These are phyloP conservation scores for Citeromyces hawaiiensis DNA, from an alignment of 1,139 yeast species.

Conservation along the genomic window DNA sequence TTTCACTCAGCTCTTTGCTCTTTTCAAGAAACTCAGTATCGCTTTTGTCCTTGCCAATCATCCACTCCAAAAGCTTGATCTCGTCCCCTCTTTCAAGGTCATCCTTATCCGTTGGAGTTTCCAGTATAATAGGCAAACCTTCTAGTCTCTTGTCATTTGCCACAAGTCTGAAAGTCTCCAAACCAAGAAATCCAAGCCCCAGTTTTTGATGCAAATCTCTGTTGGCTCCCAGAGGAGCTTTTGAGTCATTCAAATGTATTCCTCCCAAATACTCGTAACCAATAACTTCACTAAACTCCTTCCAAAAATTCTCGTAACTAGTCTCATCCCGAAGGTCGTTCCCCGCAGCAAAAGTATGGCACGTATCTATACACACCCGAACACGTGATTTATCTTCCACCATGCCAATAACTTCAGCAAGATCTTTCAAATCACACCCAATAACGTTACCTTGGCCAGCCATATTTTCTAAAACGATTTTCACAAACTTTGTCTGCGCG, in stretches of 20 bases:
- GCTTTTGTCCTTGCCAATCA: conserved; percentile 35
- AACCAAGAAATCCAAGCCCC: conserved; percentile 82
- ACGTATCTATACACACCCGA: conserved; percentile 92
- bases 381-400: conserved; percentile 69
- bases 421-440: conserved; percentile 71
- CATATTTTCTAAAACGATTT: conserved; percentile 90
- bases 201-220: conserved; percentile 84
- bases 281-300: conserved; percentile 51
- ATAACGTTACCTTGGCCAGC: conserved; percentile 92
- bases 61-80: conserved; percentile 62
- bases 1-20: conserved; percentile 31
- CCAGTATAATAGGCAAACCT: conserved; percentile 71
- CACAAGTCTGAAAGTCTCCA: conserved; percentile 67
- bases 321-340: conserved; percentile 62
- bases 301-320: conserved; percentile 55
- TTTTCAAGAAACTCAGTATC: conserved; percentile 44
- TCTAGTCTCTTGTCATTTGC: conserved; percentile 56
- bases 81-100: conserved; percentile 61
- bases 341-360: conserved; percentile 95
- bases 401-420: conserved; percentile 58
- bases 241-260: conserved; percentile 85
- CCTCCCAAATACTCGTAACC: conserved; percentile 71
- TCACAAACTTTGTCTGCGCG: conserved; percentile 59
- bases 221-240: conserved; percentile 84
- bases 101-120: conserved; percentile 66